Conservation (phyloP, 495 filamentous ascomycete species). For the Glarea lozoyensis region DNA sequence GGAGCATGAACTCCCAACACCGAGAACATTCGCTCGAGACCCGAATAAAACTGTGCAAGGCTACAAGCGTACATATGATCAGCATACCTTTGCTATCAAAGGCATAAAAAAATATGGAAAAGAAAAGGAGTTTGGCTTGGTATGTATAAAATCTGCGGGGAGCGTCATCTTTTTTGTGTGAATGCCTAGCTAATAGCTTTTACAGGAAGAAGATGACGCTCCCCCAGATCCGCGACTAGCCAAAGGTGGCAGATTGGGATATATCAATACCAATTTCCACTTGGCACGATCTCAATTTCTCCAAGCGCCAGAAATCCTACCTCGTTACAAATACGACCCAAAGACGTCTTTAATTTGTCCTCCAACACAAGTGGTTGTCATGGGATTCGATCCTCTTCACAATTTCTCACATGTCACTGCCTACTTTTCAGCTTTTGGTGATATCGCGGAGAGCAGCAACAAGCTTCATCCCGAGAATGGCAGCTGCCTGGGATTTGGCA, state of each 20-base stretch:
- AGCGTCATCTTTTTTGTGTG: conserved; percentile 47
- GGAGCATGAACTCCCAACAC: conserved; percentile 32
- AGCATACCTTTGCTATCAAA: conserved; percentile 50
- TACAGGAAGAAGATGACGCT: conserved; percentile 56
- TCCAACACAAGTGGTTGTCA: conserved; percentile 80
- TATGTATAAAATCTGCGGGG: conserved; percentile 47
- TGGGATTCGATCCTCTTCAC: conserved; percentile 85
- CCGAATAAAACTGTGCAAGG: conserved; percentile 54
- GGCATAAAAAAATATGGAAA: conserved; percentile 56
- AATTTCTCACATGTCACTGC: conserved; percentile 69
- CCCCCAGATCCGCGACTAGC: conserved; percentile 70
- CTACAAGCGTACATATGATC: conserved; percentile 63
- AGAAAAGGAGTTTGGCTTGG: conserved; percentile 63
- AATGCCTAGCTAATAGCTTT: conserved; percentile 31
- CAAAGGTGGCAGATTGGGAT: conserved; percentile 44
- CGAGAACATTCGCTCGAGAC: conserved; percentile 52
- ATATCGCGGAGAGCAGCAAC: conserved; percentile 80
- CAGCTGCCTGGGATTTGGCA: conserved; percentile 84
- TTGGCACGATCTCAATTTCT: conserved; percentile 69
- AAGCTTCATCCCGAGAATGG: conserved; percentile 89
- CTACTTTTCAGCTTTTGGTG: conserved; percentile 78
- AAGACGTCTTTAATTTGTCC: conserved; percentile 80
- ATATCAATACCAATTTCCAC: conserved; percentile 55
- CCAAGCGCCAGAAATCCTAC: conserved; percentile 66
- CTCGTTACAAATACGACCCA: conserved; percentile 68